Conservation (phyloP, 73 alveolate species). For the Paramecium octaurelia region DNA sequence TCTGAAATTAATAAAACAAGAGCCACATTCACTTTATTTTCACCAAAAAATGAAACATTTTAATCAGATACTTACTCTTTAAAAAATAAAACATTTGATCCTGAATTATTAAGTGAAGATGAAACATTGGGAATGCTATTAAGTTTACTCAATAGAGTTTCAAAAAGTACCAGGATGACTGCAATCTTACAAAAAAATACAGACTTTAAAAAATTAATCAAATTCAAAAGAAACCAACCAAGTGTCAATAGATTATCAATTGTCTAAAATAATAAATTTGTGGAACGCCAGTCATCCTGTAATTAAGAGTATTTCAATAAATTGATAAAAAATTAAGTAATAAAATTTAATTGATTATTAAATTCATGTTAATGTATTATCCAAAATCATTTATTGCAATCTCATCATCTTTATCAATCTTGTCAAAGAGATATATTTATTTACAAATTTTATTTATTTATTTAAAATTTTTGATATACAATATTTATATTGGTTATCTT, state of each 20-base stretch:
- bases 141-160: background rate
- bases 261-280: background rate
- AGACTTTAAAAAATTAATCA: background rate
- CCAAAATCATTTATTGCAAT: too few species aligned
- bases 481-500: background rate
- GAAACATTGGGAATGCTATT: background rate
- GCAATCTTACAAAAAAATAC: background rate
- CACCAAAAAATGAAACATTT: background rate
- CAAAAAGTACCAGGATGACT: slow-evolving; percentile 12
- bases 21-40: background rate
- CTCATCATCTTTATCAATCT: too few species aligned
- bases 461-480: too few species aligned
- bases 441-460: too few species aligned
- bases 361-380: background rate
- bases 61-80: background rate
- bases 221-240: background rate
- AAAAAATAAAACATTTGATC: background rate
- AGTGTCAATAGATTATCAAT: background rate
- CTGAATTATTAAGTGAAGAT: slow-evolving; percentile 38
- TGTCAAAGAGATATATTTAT: too few species aligned
- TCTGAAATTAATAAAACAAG: background rate
- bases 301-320: background rate
- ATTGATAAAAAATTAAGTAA: background rate
- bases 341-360: background rate
- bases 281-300: background rate